Evolutionary conservation across 257 asterid genomes (phyloP), one percentile per base, ranked within the genome.

Genomic region (Solanum sejunctum): DNA sequence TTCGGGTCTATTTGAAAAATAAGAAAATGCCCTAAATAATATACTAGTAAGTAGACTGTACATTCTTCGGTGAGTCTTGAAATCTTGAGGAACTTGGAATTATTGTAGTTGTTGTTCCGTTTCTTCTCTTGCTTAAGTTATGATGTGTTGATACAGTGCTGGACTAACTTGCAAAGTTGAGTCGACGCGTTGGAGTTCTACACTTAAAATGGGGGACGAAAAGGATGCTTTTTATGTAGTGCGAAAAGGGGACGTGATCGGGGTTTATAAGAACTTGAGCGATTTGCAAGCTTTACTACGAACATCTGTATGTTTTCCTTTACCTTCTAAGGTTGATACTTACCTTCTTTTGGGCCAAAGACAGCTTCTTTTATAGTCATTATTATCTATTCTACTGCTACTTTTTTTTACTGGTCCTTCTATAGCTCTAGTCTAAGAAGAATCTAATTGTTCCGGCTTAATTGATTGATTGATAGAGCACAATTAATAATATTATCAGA

Each of bases 171-270:
- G 60, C 21, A 12, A 26, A 11, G 41, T 45, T 36, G 13, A 73
- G 58, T 47, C 16, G 54, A 72, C 28, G 26, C 28, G 52, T 70
- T 41, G 28, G 54, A 70, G 54, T 70, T 70, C 54, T 54, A 72
- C 54, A 45, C 16, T 43, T n/a, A 47, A 66, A 85, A 93, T 94
- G 98, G 98, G 91, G 57, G 99, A 95, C 83, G 99, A 95, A 77
- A 93, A 89, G 85, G 97, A 96, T 73, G 97, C 93, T 8, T 96
- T 93, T 87, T 96, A 95, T 86, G 98, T 96, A 49, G 98, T 95
- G 26, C 89, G 93, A 28, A 96, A 92, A 86, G 97, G 98, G n/a
- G 93, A 89, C 71, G 84, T 87, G 71, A 88, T 87, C 88, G 98
- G 98, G 73, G 93, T 96, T 18, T 96, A 96, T 90, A 96, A 89